Evolutionary conservation across 768 basidiomycete species (phyloP).

Genomic region (Podaxis sp.): DNA sequence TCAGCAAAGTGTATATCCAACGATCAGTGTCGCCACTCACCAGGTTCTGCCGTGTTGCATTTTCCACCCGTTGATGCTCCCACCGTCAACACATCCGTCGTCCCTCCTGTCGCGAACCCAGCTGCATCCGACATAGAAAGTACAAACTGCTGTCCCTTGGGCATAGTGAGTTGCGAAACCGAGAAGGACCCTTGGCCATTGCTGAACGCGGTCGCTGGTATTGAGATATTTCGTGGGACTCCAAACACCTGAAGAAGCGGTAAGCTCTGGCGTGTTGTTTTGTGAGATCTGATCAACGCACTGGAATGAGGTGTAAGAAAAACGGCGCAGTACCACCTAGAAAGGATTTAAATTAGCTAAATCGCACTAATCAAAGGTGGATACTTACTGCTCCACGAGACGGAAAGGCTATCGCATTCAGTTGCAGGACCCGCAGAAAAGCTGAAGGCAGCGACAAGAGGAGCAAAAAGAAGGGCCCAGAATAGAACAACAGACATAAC

Average conservation of each 20-base stretch:
- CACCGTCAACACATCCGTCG: slow-evolving; percentile 47
- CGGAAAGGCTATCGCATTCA: slow-evolving; percentile 58
- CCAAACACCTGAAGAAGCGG: slow-evolving; percentile 47
- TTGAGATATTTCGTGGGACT: slow-evolving; percentile 49
- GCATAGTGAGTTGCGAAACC: slow-evolving; percentile 41
- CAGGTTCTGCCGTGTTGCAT: slow-evolving; percentile 52
- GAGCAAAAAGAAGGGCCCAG: slow-evolving; percentile 23
- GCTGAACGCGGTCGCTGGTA: slow-evolving; percentile 54
- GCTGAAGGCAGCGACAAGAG: slow-evolving; percentile 41
- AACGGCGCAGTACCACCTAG: slow-evolving; percentile 64
- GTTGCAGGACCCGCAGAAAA: slow-evolving; percentile 44
- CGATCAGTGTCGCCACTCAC: slow-evolving; percentile 22
- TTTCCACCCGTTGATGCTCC: slow-evolving; percentile 43
- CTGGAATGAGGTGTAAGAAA: slow-evolving; percentile 49
- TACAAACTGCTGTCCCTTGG: slow-evolving; percentile 40
- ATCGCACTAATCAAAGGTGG: not conserved
- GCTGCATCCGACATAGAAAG: slow-evolving; percentile 71
- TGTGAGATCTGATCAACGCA: slow-evolving; percentile 28
- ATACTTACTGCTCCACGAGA: slow-evolving; percentile 62
- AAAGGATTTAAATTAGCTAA: slow-evolving; percentile 13
- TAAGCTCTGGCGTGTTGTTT: not conserved
- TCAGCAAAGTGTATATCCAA: slow-evolving; percentile 4
- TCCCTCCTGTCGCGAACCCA: slow-evolving; percentile 69
- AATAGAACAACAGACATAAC: slow-evolving; percentile 21
- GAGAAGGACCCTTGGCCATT: slow-evolving; percentile 55